phyloP scores from a whole-genome alignment of 805 yeast species.

The Candida palmyrensis region DNA sequence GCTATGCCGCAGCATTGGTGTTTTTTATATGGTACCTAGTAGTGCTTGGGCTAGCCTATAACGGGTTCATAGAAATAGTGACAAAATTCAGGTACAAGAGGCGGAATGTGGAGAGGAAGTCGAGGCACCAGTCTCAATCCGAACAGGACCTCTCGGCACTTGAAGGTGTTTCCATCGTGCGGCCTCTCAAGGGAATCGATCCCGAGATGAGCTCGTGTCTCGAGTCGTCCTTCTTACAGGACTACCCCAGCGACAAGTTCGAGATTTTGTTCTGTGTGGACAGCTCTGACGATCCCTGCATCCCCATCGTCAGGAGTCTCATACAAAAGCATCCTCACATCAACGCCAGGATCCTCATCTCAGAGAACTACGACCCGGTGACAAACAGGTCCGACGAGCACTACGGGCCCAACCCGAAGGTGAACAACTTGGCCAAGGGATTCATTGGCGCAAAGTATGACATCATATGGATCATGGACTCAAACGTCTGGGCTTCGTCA shows the following conservation, averaged over 20 bases:
- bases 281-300: constrained; percentile 55
- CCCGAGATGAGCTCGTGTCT: constrained; percentile 67
- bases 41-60: constrained; percentile 30
- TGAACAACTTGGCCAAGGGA: constrained; percentile 82
- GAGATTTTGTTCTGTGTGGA: constrained; percentile 79
- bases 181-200: constrained; percentile 85
- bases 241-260: constrained; percentile 52
- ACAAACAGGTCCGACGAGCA: constrained; percentile 33
- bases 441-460: constrained; percentile 64
- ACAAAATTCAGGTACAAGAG: constrained; percentile 17
- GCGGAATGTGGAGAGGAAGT: constrained; percentile 1
- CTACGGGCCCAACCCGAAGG: constrained; percentile 86
- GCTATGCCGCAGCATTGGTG: constrained; percentile 10
- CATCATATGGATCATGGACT: constrained; percentile 79
- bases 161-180: constrained; percentile 61
- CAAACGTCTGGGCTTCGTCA: constrained; percentile 74
- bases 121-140: too few species aligned
- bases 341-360: constrained; percentile 53
- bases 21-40: constrained; percentile 35
- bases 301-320: constrained; percentile 49
- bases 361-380: constrained; percentile 12
- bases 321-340: constrained; percentile 49
- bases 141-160: too few species aligned
- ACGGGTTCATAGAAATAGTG: constrained; percentile 36
- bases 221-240: constrained; percentile 61